Base-by-base conservation (phyloP, 2,329 filamentous ascomycete species). In the Fusarium devonianum region DNA sequence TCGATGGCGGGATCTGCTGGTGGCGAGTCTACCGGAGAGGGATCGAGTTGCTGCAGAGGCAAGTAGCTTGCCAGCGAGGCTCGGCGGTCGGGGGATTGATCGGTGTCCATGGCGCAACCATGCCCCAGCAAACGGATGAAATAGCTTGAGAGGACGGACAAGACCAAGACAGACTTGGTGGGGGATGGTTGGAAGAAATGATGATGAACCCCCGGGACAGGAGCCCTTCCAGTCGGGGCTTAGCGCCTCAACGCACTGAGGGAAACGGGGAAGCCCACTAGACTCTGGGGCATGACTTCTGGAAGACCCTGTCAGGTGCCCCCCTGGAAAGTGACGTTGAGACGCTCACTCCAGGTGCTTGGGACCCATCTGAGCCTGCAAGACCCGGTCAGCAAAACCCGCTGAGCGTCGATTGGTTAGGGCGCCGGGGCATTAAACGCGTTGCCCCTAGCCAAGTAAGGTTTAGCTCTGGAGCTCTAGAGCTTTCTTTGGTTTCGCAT, bases 1-100 rank as follows among this genome's bases (percentile, higher is more conserved):
- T 49, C 40, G 53, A 85, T 79, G 35, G 71, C 62, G 36, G 72
- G 69, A 49, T 73, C 70, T 13, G 68, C 79, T 43, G 86, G 65
- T 2, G 75, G 71, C 26, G 72, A 72, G 18, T 82, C 88, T 32
- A 96, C 90, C 0, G 92, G 92, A 16, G 86, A 85, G 4, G 92
- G 92, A 42, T 96, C 92, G 54, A 97, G 78, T 67, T 93, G 85
- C 40, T 87, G 80, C 49, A 96, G 80, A 30, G 87, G 87, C 49
- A 84, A 74, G 42, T 86, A 72, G 26, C 71, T 61, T 17, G 65
- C 64, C 44, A 58, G 56, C 9, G 66, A 68, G 45, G 51, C 50
- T 45, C 58, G 63, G 41, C 60, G 53, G 30, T 56, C 50, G 14
- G 50, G 48, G 16, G 50, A 53, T 41, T 54, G 58, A 34, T 62